Evolutionary conservation across 805 yeast species (phyloP), one percentile per base, ranked within the genome.

Genomic region (Saitoella complicata): DNA sequence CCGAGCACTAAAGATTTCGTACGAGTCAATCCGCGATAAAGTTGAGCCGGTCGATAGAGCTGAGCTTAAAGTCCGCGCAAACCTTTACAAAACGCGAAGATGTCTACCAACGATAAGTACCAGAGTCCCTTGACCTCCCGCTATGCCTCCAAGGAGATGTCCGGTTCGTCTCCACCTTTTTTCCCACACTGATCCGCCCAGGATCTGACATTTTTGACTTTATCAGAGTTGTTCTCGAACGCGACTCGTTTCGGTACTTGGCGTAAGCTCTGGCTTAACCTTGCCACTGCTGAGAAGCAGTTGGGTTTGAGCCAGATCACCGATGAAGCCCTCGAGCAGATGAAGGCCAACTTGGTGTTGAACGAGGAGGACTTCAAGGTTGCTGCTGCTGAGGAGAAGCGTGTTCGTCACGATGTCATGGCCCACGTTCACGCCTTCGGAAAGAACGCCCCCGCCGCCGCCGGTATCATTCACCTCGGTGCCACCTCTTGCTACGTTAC

Each of bases 361-460:
- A 78, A 95, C 6, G 96, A 88, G 62, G 93, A 83, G 55, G 97
- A 93, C 59, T 85, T 91, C 51, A 85, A 71, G 46, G 81, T 70
- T 46, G 97, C 98, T 39, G 69, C 87, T 47, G 76, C 74, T 54
- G 96, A 91, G 67, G 98, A 91, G 66, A 95, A 97, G 44, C 86
- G 81, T 62, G 97, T 91, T 47, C 82, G 98, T 70, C 98, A 91
- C 65, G 98, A 91, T 61, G 98, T 91, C 55, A 91, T 91, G 98
- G 95, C 97, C 46, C 98, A 91, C 57, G 98, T 91, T 46, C 98
- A 91, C 61, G 83, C 80, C 47, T 91, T 82, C 62, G 98, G 98
- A 53, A 72, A 78, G 56, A 76, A 83, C 10, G 83, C 94, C 57
- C 98, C 98, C 12, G 80, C 80, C 5, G 98, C 98, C 34, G 88